Percentiles rank a stretch among this genome's conserved stretches.
phyloP scores from a whole-genome alignment of 495 filamentous ascomycete genomes.

The Penicillium coprophilum region DNA sequence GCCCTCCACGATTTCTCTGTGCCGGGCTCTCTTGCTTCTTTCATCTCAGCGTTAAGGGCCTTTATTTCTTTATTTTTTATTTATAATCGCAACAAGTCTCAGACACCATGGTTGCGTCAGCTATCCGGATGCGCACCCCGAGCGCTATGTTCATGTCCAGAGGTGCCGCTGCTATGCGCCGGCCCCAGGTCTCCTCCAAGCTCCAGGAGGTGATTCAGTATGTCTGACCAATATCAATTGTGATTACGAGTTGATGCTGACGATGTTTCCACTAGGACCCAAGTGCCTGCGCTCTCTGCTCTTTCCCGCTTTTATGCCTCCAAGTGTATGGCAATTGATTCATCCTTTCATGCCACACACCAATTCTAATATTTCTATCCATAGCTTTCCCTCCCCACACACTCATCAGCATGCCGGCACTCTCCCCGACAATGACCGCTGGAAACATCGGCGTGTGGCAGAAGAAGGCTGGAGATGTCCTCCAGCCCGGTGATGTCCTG shows the following conservation, averaged over 20 bases:
- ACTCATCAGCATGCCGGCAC: constrained; percentile 94
- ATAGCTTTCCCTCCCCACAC: constrained; percentile 88
- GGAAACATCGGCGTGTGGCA: constrained; percentile 98
- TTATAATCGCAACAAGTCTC: constrained; percentile 31
- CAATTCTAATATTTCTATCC: constrained; percentile 26
- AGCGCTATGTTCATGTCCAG: constrained; percentile 47
- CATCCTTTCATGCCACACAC: constrained; percentile 6
- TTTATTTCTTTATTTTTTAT: constrained; percentile 28
- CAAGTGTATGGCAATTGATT: constrained; percentile 58
- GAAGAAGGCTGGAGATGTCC: constrained; percentile 88
- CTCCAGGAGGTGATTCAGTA: constrained; percentile 48
- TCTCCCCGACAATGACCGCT: constrained; percentile 95
- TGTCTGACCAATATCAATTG: constrained; percentile 15
- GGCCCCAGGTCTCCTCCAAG: constrained; percentile 45
- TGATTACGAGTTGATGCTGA: constrained; percentile 22
- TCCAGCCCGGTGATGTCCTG: constrained; percentile 92
- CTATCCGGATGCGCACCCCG: constrained; percentile 49
- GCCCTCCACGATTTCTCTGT: constrained; percentile 28
- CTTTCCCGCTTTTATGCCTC: constrained; percentile 74
- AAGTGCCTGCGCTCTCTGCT: constrained; percentile 57
- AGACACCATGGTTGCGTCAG: constrained; percentile 47
- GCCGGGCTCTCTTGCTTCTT: constrained; percentile 21
- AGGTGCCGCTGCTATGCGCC: constrained; percentile 44
- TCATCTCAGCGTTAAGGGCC: constrained; percentile 30
- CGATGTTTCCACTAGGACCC: constrained; percentile 31